Base-by-base conservation (phyloP, 805 yeast species). In the Candida qinlingensis region DNA sequence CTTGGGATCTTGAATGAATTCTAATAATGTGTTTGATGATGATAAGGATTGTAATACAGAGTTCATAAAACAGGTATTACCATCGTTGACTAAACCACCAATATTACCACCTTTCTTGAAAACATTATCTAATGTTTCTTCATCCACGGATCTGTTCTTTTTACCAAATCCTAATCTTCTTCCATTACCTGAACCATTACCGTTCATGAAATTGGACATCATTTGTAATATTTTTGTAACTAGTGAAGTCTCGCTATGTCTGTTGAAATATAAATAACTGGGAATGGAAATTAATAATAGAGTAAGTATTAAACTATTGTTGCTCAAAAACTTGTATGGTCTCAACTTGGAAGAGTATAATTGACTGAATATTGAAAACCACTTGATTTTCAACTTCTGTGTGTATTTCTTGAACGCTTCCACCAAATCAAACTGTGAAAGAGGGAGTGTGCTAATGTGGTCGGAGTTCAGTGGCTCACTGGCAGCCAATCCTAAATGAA, bases 51-150 rank as follows among this genome's bases (percentile, higher is more conserved):
- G 97, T 29, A 91, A 65, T 1, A 91, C 97, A 27, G 90, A 81
- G 67, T 91, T 91, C 95, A 90, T 89, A 59, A 91, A 91, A 65
- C 97, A 91, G 0, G 97, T 89, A 62, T 91, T 91, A 11, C 97
- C 97, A 54, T 88, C 96, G 63, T 91, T 91, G 50, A 79, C 76
- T 36, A 91, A 74, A 1, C 97, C 97, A 28, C 96, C 97, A 34
- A 88, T 77, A 46, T 76, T 78, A 1, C 91, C 91, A 49, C 92
- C 92, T 46, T 75, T 70, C 43, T 71, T 71, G 46, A 75, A 51
- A n/a, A 83, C 83, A n/a, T 45, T 50, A 28, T 62, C 58, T 33
- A 47, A 33, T 1, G 52, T 46, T 41, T 55, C 56, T 7, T 51
- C 46, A 30, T 49, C 55, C 12, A 54, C 40, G 11, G 40, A 26